Evolutionary conservation across 306 rosid species (phyloP), one percentile per base, ranked within the genome.

Genomic region (Styphnolobium japonicum): DNA sequence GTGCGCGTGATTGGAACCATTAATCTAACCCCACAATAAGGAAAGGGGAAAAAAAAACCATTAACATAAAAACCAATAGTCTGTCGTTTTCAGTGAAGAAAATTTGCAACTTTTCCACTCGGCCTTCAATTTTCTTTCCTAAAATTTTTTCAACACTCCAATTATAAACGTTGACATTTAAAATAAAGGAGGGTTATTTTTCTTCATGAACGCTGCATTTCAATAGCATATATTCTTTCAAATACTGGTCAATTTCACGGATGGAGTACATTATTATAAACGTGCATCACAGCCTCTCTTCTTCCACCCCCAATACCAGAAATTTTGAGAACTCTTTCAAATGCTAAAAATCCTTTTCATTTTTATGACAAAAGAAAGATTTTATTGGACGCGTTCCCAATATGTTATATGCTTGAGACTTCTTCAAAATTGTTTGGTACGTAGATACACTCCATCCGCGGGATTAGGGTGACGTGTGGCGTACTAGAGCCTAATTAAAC

Each of bases 111-210:
- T 42, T 36, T 67, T 40, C 11, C 31, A 4, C 19, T 48, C 22
- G 2, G 8, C 33, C 43, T 37, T 51, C 81, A 23, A 37, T 34
- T 36, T n/a, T 3, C 4, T 52, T 4, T 10, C 31, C n/a, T 7
- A 7, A 14, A 25, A 34, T 7, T 14, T 15, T n/a, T 65, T 37
- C 33, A 64, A 48, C 67, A 52, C 31, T 15, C 2, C 55, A 77
- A 52, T 77, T n/a, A 51, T 77, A 39, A 36, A 8, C 12, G 81
- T 66, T 77, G 67, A 77, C 81, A 48, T 64, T 62, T 61, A 5
- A 75, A 74, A 46, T 48, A n/a, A 3, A 66, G 19, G 36, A 5
- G 10, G 36, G 18, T 40, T 34, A 4, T 19, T 34, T 7, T 64
- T 37, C 71, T 61, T 37, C 43, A 27, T 4, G 55, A 25, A 23